Percentiles rank a stretch among this genome's conserved stretches.
phyloP scores from a whole-genome alignment of 371 early-diverging fungal genomes.

The Pancytospora philotis region DNA sequence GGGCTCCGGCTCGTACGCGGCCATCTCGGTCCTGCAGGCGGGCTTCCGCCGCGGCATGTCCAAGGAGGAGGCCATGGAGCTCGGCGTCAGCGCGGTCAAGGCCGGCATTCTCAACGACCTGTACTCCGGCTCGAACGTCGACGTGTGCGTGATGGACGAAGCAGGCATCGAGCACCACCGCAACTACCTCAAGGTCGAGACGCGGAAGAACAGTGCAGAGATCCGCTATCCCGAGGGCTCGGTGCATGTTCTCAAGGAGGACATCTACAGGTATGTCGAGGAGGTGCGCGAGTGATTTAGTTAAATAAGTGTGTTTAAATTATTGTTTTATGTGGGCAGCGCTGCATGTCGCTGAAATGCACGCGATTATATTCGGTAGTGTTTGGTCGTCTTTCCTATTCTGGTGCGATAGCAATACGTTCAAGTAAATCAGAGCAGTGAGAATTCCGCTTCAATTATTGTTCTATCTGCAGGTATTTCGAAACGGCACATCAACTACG shows the following conservation, averaged over 20 bases:
- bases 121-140: constrained; percentile 94
- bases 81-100: constrained; percentile 83
- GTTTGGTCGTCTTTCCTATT: no score
- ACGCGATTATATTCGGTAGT: no score
- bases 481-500: no score
- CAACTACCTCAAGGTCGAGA: constrained; percentile 46
- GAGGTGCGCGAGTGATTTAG: constrained; percentile 29
- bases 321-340: no score
- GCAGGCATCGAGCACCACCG: constrained; percentile 26
- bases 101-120: constrained; percentile 97
- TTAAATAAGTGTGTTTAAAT: not conserved
- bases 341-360: no score
- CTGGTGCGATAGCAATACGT: no score
- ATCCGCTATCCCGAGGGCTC: constrained; percentile 30
- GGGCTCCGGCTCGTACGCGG: constrained; percentile 91
- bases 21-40: constrained; percentile 86
- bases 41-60: constrained; percentile 72
- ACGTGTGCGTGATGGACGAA: constrained; percentile 62
- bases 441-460: no score
- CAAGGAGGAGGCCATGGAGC: constrained; percentile 76
- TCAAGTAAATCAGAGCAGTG: no score
- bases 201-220: constrained; percentile 24
- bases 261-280: constrained; percentile 44
- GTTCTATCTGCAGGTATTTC: no score
- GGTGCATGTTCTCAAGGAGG: constrained; percentile 37